Conservation (phyloP, 495 filamentous ascomycete genomes). For the Aspergillus biplanus region DNA sequence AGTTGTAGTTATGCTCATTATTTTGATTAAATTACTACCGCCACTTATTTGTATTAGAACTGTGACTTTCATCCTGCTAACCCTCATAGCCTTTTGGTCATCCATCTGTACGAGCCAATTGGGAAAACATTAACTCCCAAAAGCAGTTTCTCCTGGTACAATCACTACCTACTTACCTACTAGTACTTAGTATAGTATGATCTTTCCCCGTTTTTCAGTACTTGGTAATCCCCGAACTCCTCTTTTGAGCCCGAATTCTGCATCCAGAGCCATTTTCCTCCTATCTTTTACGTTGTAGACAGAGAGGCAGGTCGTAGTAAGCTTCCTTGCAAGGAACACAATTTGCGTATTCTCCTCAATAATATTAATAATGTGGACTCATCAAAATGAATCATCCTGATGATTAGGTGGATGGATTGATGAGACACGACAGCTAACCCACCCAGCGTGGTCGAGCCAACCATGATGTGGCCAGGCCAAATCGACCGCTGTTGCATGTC, state of each 20-base stretch:
- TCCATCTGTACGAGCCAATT: not conserved
- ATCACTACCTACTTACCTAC: no score
- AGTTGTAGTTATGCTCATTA: not conserved
- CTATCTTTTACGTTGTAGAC: no score
- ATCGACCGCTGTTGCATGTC: slow-evolving; percentile 26
- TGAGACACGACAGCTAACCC: slow-evolving; percentile 30
- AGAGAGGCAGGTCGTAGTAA: not conserved
- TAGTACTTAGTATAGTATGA: no score
- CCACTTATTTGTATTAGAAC: slow-evolving; percentile 5
- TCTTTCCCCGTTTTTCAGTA: no score
- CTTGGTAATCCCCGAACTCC: no score
- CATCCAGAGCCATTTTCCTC: no score
- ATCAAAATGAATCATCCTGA: slow-evolving; percentile 23
- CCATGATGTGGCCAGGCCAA: slow-evolving; percentile 25
- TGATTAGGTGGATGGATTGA: slow-evolving; percentile 20
- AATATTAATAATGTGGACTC: slow-evolving; percentile 9
- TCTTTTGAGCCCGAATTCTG: no score
- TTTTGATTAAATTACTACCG: slow-evolving; percentile 3
- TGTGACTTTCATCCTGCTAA: not conserved
- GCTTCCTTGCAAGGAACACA: not conserved
- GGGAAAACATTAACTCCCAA: no score
- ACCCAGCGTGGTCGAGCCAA: slow-evolving; percentile 18
- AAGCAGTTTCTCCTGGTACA: no score
- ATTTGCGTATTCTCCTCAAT: slow-evolving; percentile 10
- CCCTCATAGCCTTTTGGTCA: not conserved